phyloP scores from a whole-genome alignment of 2,329 filamentous ascomycete species.

The Nannizziopsis barbatae region DNA sequence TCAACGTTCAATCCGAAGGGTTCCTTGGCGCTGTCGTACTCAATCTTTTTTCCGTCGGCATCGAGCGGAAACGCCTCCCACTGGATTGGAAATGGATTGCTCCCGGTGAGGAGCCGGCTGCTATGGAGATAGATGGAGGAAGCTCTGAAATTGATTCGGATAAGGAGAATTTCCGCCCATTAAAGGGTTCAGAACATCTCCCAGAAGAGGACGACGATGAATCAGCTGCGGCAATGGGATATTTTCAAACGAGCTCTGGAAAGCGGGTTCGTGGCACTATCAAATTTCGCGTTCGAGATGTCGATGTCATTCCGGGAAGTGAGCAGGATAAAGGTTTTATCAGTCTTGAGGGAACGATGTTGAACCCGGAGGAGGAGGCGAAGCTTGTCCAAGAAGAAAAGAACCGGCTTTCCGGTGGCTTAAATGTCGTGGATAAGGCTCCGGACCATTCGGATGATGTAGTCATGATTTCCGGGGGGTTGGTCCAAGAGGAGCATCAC shows the following conservation, averaged over 20 bases:
- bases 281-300: slow-evolving; percentile 69
- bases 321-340: slow-evolving; percentile 66
- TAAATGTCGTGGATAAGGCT: slow-evolving; percentile 19
- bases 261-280: slow-evolving; percentile 59
- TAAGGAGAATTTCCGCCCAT: slow-evolving; percentile 33
- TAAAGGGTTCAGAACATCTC: slow-evolving; percentile 20
- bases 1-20: slow-evolving; percentile 79
- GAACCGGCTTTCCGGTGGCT: slow-evolving; percentile 21
- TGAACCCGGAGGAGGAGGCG: slow-evolving; percentile 56
- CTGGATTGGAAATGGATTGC: slow-evolving; percentile 69
- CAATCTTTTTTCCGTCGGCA: slow-evolving; percentile 82
- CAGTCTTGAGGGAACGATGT: slow-evolving; percentile 78
- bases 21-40: slow-evolving; percentile 83
- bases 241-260: slow-evolving; percentile 64
- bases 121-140: slow-evolving; percentile 8
- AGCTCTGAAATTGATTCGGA: slow-evolving; percentile 27
- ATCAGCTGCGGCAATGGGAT: slow-evolving; percentile 48
- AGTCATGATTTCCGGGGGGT: slow-evolving; percentile 1
- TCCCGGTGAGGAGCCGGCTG: slow-evolving; percentile 33
- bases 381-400: slow-evolving; percentile 46
- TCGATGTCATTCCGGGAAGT: slow-evolving; percentile 59
- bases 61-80: slow-evolving; percentile 67
- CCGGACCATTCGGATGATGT: background rate
- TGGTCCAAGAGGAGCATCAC: background rate
- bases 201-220: slow-evolving; percentile 38